Evolutionary conservation across 768 basidiomycete genomes (phyloP), one percentile per base, ranked within the genome.

Genomic region (Stropharia rugosoannulata): DNA sequence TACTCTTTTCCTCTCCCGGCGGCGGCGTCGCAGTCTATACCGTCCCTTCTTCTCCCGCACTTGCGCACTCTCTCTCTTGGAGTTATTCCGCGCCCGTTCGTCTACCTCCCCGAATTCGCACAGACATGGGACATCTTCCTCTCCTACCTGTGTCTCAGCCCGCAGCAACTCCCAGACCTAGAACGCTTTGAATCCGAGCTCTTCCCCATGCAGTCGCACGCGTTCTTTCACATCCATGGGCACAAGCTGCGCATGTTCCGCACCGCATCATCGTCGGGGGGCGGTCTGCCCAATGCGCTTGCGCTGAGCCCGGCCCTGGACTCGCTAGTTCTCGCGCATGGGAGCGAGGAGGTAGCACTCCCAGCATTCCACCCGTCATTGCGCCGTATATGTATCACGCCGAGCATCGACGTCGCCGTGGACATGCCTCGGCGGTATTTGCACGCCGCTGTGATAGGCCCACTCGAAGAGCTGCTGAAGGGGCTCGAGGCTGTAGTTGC

Each of bases 101-200:
- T 62, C 25, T 54, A 47, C 15, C 48, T 47, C 18, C 69, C 44
- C 51, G 60, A 41, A 53, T 71, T 66, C 44, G 42, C 63, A 4
- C 27, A 63, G 9, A 69, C 73, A 0, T 74, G 78, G 66, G 78
- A 79, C 36, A 67, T 70, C 4, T 66, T 80, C 58, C 62, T 80
- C 22, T 63, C 65, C 32, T 71, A 71, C 57, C 65, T 80, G 15
- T 65, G 70, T 47, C 57, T 65, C 12, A 64, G 67, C 2, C 59
- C 71, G 0, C 58, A 66, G 29, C 73, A 76, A 39, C 65, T 80
- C 3, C 78, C 79, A 1, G 61, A 59, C 12, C 64, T 80, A 13
- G 65, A 68, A 10, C 70, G 77, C n/a, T 67, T 80, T 35, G 79
- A 80, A 53, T 69, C 74, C 7, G 77, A 77, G 5, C 67, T 75